phyloP scores from a whole-genome alignment of 2,329 filamentous ascomycete genomes.

The Aspergillus intermedius region DNA sequence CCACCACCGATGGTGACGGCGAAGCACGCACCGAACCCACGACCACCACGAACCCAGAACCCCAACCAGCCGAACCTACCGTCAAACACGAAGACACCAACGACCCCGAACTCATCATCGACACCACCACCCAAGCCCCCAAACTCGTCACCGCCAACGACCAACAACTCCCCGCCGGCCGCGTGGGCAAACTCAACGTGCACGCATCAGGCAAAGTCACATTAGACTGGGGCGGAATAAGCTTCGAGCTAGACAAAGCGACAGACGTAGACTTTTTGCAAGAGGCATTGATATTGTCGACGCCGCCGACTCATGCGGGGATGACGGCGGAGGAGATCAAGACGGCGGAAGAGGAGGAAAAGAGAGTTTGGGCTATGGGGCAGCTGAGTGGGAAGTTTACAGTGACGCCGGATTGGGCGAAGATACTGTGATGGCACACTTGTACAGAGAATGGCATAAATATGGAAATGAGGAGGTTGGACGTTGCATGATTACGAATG shows the following conservation, averaged over 20 bases:
- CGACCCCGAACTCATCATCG: background rate
- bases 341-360: conserved; percentile 16
- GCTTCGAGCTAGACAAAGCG: conserved; percentile 52
- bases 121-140: conserved; percentile 5
- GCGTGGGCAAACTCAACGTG: conserved; percentile 56
- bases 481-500: background rate
- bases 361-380: conserved; percentile 51
- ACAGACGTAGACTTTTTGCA: conserved; percentile 54
- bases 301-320: conserved; percentile 14
- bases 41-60: background rate
- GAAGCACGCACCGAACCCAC: conserved; percentile 3
- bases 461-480: background rate
- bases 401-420: conserved; percentile 55
- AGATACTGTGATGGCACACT: conserved; percentile 34
- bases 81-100: conserved; percentile 10
- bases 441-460: background rate
- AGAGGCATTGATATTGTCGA: conserved; percentile 47
- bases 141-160: conserved; percentile 36
- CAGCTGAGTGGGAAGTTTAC: conserved; percentile 61
- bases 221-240: conserved; percentile 57
- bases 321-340: conserved; percentile 24
- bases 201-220: conserved; percentile 57
- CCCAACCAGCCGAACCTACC: conserved; percentile 1
- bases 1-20: conserved; percentile 8
- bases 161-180: conserved; percentile 45